Evolutionary conservation across 805 yeast species (phyloP).

Genomic region (Starmerella powellii): DNA sequence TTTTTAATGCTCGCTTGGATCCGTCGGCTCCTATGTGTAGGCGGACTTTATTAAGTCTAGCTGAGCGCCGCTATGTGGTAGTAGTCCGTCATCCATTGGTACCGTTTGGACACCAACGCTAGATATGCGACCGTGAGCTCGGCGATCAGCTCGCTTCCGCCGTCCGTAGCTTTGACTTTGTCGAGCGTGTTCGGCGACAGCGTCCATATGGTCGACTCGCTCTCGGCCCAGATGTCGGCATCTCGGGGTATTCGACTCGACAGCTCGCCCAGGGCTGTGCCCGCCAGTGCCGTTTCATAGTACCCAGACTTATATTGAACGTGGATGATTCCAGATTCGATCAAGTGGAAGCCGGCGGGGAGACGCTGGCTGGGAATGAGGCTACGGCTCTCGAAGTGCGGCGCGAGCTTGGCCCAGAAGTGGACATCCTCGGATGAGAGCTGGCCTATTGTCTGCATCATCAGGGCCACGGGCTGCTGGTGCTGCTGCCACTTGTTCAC

Average conservation of each 20-base stretch:
- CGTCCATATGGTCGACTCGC: constrained; percentile 12
- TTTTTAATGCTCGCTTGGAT: no score
- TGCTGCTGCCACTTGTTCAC: constrained; percentile 28
- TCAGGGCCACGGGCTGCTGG: constrained; percentile 48
- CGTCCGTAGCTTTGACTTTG: not conserved
- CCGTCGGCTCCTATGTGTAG: no score
- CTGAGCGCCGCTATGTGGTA: constrained; percentile 15
- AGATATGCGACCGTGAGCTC: constrained; percentile 11
- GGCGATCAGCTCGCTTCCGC: constrained; percentile 8
- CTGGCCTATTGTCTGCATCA: constrained; percentile 54
- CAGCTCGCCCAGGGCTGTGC: constrained; percentile 62
- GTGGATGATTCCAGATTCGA: constrained; percentile 40
- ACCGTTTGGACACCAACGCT: constrained; percentile 7
- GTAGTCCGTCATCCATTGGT: constrained; percentile 18
- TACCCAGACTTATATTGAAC: constrained; percentile 30
- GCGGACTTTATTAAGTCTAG: no score
- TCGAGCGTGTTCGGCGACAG: constrained; percentile 3
- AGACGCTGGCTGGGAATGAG: constrained; percentile 8
- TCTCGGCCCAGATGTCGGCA: constrained; percentile 13
- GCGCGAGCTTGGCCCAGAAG: constrained; percentile 56
- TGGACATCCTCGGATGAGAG: constrained; percentile 38
- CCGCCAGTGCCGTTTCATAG: constrained; percentile 49
- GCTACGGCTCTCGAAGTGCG: constrained; percentile 33
- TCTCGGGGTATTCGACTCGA: constrained; percentile 1
- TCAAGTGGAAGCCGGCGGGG: constrained; percentile 14